Base-by-base conservation (phyloP, 1,284 basidiomycete genomes). In the Papiliotrema laurentii region DNA sequence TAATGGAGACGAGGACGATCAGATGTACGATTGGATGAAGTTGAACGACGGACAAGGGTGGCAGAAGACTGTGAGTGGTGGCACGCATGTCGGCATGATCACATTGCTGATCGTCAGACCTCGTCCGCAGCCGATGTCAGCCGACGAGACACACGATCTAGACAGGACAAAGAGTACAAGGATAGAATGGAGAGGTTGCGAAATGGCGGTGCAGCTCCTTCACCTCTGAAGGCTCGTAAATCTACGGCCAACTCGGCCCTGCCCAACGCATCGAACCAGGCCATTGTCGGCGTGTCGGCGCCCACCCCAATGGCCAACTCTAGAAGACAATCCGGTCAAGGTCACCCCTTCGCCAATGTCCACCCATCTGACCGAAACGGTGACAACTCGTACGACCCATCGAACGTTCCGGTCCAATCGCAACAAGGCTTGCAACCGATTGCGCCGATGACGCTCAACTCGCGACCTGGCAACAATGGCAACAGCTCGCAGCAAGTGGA, bases 31-130 rank as follows among this genome's bases (percentile, higher is more conserved):
- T 73, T 94, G 89, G 90, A 89, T 89, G 77, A 68, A 88, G 51
- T 77, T 93, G 47, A 88, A 92, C 74, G 83, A 84, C 60, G 93
- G 91, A 39, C 87, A 90, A 75, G 94, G 94, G 48, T 97, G 93
- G 92, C 92, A 97, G 76, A 82, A 81, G 33, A 84, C 85, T 65
- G 87, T 89, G 66, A 64, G 84, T 75, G 1, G 18, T 11, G 2
- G 4, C 4, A 31, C 9, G 41, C n/a, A 16, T 19, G 25, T 21
- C 18, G 37, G 6, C 5, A n/a, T 45, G 40, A 47, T 51, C 31
- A 36, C 24, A 22, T 50, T 4, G 19, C 43, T 5, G 5, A 47
- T 14, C 36, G 49, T 50, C n/a, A 53, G 55, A 30, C 58, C 39
- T 46, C 58, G 14, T 45, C 61, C 1, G 53, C 60, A 21, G 54